Evolutionary conservation across 2,329 filamentous ascomycete genomes (phyloP).

Genomic region (Pestalotiopsis sp.): DNA sequence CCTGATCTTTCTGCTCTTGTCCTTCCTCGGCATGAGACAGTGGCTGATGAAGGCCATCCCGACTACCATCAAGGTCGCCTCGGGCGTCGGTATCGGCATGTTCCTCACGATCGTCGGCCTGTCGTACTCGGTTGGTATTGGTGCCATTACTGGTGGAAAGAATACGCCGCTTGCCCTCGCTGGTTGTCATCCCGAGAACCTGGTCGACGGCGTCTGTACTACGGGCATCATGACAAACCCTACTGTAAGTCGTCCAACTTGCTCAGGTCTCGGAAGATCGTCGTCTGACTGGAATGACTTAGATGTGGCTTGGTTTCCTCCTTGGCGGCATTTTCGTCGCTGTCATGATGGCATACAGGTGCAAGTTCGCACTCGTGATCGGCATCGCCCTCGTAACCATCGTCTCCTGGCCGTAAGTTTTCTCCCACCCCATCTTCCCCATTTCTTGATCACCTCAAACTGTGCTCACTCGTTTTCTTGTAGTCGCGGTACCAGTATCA

Average conservation of each 20-base stretch:
- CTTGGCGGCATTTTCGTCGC: constrained; percentile 79
- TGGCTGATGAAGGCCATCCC: constrained; percentile 72
- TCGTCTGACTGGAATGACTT: not conserved
- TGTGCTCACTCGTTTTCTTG: constrained; percentile 16
- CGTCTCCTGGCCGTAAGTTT: constrained; percentile 71
- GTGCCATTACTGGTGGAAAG: constrained; percentile 72
- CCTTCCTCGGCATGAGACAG: constrained; percentile 70
- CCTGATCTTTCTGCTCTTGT: constrained; percentile 65
- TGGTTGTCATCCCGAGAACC: constrained; percentile 66
- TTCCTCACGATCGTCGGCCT: constrained; percentile 67
- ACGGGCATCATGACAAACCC: constrained; percentile 76
- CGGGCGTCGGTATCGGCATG: constrained; percentile 66
- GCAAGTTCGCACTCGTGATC: constrained; percentile 76
- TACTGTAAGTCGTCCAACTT: constrained; percentile 49
- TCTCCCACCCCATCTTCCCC: not conserved
- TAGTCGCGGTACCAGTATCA: constrained; percentile 68
- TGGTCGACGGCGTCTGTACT: constrained; percentile 53
- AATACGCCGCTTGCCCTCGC: constrained; percentile 76
- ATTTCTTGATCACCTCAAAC: constrained; percentile 11
- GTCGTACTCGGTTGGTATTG: constrained; percentile 82
- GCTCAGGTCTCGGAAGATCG: too few relatives aligned
- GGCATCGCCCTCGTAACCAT: constrained; percentile 74
- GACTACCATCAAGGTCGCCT: constrained; percentile 66
- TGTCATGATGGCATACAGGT: constrained; percentile 77
- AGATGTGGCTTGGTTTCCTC: constrained; percentile 86